A percentile compares a stretch with the other conserved stretches of the same genome.
Evolutionary conservation across 164 flowering plant genomes (phyloP).

Genomic region (Echeveria elegans): DNA sequence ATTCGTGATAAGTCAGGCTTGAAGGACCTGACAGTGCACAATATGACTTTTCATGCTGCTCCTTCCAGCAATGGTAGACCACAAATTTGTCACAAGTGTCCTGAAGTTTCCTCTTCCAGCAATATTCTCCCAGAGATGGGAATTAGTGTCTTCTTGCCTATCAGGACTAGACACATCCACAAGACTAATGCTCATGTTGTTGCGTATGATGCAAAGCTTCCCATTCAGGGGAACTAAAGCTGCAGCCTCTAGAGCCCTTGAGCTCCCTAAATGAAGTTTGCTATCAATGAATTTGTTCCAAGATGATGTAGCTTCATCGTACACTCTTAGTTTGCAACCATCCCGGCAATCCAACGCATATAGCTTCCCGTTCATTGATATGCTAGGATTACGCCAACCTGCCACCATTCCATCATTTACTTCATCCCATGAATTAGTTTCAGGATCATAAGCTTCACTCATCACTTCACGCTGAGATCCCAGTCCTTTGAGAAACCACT

Average conservation of each 20-base stretch:
- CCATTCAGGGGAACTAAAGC: constrained; percentile 86
- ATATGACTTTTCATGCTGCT: constrained; percentile 75
- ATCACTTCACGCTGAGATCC: constrained; percentile 75
- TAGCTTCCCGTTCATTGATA: constrained; percentile 64
- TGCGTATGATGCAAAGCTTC: constrained; percentile 85
- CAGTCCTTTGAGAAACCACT: constrained; percentile 85
- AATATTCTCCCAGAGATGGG: constrained; percentile 78
- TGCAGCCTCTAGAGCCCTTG: constrained; percentile 87
- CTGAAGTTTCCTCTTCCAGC: constrained; percentile 60
- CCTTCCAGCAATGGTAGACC: constrained; percentile 85
- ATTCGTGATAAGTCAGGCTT: constrained; percentile 37
- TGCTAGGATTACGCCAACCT: constrained; percentile 94
- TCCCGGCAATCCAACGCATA: constrained; percentile 85
- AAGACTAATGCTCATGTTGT: constrained; percentile 91
- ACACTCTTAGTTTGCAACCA: constrained; percentile 83
- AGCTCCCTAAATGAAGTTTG: constrained; percentile 75
- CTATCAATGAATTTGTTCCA: constrained; percentile 87
- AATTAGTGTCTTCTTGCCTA: constrained; percentile 45
- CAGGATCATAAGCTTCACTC: constrained; percentile 84
- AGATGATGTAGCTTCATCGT: constrained; percentile 58
- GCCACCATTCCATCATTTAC: constrained; percentile 70
- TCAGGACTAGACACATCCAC: constrained; percentile 73
- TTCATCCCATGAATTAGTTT: constrained; percentile 57
- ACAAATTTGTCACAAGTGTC: constrained; percentile 59
- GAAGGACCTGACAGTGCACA: constrained; percentile 94